Base-by-base conservation (phyloP, 2,329 filamentous ascomycete genomes). In the Talaromyces albobiverticillius region DNA sequence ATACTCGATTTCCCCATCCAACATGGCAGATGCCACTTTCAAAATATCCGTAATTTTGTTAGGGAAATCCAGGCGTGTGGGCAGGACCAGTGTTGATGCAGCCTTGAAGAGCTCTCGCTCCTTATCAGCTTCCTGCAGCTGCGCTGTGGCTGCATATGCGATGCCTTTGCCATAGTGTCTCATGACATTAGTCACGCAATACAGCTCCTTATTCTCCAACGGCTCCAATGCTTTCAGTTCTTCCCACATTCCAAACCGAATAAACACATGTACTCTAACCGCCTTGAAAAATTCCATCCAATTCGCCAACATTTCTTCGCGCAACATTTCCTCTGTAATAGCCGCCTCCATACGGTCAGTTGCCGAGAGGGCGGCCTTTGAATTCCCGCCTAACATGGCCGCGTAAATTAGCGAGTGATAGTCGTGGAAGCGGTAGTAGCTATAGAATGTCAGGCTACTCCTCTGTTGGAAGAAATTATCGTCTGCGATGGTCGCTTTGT, bases 351-450 rank as follows among this genome's bases (percentile, higher is more conserved):
- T 77, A 34, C 74, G 71, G 0, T 62, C 60, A 0, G 80, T 79
- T 0, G 84, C 83, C 1, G 84, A 78, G 1, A 90, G 66, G 0
- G 85, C 84, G 4, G 83, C 72, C 20, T 72, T 67, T 1, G 76
- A 85, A 63, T 86, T 80, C 0, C 83, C 87, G 0, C 85, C 80
- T 59, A 90, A 85, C 86, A 90, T 88, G 56, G 87, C 86, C 0
- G 84, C 83, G 32, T 90, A 90, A 42, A 90, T 79, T 9, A 82
- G 79, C 60, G 88, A 89, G 64, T 90, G 87, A 62, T 84, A 85
- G 65, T 90, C 77, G 65, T 91, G 88, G 34, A 81, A 78, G 9
- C 87, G 81, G 67, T 90, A 91, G 4, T 90, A 78, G 0, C 83
- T 86, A 70, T 90, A 91, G 64, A 90, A 90, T 64, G 87, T 87